These are phyloP conservation scores for Articulospora tetracladia DNA, from an alignment of 495 filamentous ascomycete genomes.

Conservation along the genomic window DNA sequence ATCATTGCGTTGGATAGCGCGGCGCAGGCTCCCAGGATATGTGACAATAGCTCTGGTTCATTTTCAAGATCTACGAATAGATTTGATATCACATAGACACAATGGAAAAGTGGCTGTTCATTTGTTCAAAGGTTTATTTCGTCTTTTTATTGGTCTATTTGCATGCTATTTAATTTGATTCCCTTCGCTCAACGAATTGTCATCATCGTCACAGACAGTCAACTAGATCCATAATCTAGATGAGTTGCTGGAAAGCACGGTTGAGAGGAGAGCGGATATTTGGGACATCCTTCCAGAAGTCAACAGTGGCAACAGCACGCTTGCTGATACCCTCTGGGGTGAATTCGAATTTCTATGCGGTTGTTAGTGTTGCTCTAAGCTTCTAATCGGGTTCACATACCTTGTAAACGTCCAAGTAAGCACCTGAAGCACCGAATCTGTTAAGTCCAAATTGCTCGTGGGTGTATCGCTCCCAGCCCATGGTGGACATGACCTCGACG, in stretches of 20 bases:
- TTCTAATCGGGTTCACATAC: conserved; percentile 43
- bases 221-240: conserved; percentile 42
- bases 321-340: conserved; percentile 94
- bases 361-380: conserved; percentile 28
- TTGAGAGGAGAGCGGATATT: conserved; percentile 92
- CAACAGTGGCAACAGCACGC: conserved; percentile 83
- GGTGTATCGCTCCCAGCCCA: conserved; percentile 96
- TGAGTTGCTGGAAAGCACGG: conserved; percentile 84
- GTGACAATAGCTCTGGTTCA: no score
- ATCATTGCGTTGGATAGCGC: no score
- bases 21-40: no score
- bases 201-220: not conserved
- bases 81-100: no score
- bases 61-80: no score
- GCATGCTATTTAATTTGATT: not conserved
- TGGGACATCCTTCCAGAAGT: conserved; percentile 93
- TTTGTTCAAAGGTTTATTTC: not conserved
- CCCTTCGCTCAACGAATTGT: not conserved
- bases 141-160: conserved; percentile 9
- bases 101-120: no score
- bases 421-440: conserved; percentile 93
- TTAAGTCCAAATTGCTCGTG: conserved; percentile 99
- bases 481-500: conserved; percentile 89
- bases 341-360: conserved; percentile 90
- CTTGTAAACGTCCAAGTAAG: conserved; percentile 97